Base-by-base conservation (phyloP, 139 green algal genomes). In the Auxenochlorella pyrenoidosa region DNA sequence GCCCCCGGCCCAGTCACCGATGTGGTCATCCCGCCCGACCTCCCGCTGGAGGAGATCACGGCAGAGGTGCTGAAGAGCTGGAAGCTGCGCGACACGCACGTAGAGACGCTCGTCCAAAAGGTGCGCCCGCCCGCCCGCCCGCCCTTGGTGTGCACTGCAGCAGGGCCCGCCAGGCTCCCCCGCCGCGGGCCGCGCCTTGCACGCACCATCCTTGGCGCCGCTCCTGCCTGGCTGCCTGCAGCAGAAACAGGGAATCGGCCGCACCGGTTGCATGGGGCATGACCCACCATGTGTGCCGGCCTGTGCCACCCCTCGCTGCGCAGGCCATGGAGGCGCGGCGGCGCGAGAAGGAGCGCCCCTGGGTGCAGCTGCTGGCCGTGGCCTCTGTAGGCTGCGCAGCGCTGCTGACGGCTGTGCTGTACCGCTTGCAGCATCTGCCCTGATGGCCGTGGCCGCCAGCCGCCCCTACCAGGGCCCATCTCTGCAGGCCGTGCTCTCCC, bases 31-130 rank as follows among this genome's bases (percentile, higher is more conserved):
- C 94, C 95, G 2, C 79, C 91, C 0, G 96, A 98, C 71, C 83
- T 98, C 22, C 95, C 96, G 0, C 60, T 98, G 41, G 96, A 98
- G 77, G 95, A 96, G 81, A 98, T 98, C 58, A 95, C 96, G 19
- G 89, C 90, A 63, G 94, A 96, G 85, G 89, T 97, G n/a, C 81
- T 94, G 89, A 90, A 91, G 21, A 89, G 76, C 59, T 89, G 93
- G 86, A 95, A 95, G 87, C 44, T 92, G 59, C 76, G 88, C 78
- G 93, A 96, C 83, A 91, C 93, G 44, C 94, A 95, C 75, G 91
- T 96, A 68, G 93, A 95, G 89, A 83, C 41, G 47, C 89, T 98
- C 77, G 93, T 96, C 89, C 85, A 94, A 76, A 90, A 90, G 59
- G 89, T 86, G 76, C 5, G 47, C 22, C 63, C 41, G 47, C 47